phyloP scores from a whole-genome alignment of 352 stramenopile genomes.

The Thraustochytrium sp. region DNA sequence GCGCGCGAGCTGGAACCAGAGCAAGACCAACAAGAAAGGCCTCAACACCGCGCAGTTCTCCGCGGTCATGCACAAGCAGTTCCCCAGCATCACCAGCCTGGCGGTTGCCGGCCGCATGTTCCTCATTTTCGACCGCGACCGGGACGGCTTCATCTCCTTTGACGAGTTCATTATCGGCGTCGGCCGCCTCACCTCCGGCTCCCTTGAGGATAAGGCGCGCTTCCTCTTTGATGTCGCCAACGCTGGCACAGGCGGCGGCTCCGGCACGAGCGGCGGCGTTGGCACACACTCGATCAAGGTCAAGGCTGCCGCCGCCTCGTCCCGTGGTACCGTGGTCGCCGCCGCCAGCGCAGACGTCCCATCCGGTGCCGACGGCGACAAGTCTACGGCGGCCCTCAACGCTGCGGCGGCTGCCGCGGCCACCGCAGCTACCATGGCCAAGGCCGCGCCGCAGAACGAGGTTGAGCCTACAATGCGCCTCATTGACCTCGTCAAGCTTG shows the following conservation, averaged over 20 bases:
- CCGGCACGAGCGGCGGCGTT: too few species aligned
- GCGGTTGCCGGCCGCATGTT: slow-evolving; percentile 29
- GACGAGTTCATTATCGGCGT: slow-evolving; percentile 45
- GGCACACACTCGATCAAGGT: not conserved
- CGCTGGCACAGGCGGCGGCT: too few species aligned
- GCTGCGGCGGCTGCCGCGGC: not conserved
- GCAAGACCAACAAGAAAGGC: slow-evolving; percentile 11
- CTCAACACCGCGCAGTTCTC: slow-evolving; percentile 37
- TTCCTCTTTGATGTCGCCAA: slow-evolving; percentile 46
- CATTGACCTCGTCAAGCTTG: slow-evolving; percentile 34
- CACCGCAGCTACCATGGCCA: not conserved
- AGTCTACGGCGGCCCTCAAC: too few species aligned
- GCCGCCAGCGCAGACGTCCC: too few species aligned
- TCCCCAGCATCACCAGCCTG: slow-evolving; percentile 10
- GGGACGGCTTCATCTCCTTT: slow-evolving; percentile 35
- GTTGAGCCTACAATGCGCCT: slow-evolving; percentile 10
- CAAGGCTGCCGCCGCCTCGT: not conserved
- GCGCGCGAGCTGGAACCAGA: slow-evolving; percentile 11
- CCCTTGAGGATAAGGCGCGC: slow-evolving; percentile 28
- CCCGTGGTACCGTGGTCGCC: too few species aligned
- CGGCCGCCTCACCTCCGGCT: not conserved
- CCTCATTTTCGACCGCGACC: slow-evolving; percentile 21
- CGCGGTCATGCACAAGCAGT: slow-evolving; percentile 32
- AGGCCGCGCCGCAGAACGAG: not conserved
- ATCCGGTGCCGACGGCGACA: too few species aligned